phyloP scores from a whole-genome alignment of 2,329 filamentous ascomycete species.

The Aspergillus sp. region DNA sequence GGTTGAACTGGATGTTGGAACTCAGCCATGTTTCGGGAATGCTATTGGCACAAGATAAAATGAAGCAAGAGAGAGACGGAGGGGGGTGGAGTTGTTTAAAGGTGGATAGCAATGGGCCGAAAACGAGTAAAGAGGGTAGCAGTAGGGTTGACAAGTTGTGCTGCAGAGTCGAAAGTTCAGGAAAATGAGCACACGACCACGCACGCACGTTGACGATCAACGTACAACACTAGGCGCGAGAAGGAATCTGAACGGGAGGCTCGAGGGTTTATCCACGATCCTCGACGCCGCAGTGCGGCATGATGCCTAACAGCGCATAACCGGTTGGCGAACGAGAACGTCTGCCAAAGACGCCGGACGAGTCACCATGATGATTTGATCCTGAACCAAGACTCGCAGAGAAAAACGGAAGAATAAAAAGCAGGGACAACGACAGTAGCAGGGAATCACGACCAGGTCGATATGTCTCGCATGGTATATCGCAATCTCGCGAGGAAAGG shows the following conservation, averaged over 20 bases:
- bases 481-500: no score
- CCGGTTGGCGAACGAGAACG: background rate
- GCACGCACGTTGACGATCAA: background rate
- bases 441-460: background rate
- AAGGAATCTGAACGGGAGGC: background rate
- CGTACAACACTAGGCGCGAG: background rate
- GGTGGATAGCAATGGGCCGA: background rate
- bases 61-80: no score
- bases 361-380: background rate
- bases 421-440: background rate
- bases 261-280: background rate
- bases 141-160: background rate
- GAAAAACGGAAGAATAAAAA: background rate
- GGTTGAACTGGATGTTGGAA: slow-evolving; percentile 14
- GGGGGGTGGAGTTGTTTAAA: no score
- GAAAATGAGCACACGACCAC: background rate
- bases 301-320: background rate
- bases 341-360: background rate
- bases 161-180: background rate
- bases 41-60: no score
- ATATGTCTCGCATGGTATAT: background rate
- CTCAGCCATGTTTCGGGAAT: slow-evolving; percentile 11
- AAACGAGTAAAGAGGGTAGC: background rate
- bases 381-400: background rate
- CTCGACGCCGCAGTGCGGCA: background rate